Base-by-base conservation (phyloP, 768 basidiomycete species). In the Hericium rajendrae region DNA sequence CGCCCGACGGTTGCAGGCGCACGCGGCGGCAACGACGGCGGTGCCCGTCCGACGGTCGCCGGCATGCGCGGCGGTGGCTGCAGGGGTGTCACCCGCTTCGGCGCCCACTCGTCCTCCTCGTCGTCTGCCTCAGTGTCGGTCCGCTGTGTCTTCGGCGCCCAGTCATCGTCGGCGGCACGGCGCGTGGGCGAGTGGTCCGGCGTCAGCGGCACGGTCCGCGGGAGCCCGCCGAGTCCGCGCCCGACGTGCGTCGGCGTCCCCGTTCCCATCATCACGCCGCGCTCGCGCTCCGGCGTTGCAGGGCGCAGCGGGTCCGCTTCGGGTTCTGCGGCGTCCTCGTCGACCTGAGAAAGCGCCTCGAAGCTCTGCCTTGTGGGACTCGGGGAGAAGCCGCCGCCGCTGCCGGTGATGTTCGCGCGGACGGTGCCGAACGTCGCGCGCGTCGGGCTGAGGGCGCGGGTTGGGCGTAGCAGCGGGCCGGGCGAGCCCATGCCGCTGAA, bases 161-260 rank as follows among this genome's bases (percentile, higher is more conserved):
- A 22, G 22, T 22, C 22, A 1, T 22, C 22, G 22, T 22, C 22
- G 22, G 2, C 22, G 22, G 55, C 43, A 28, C 38, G 52, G 9
- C 22, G 28, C 16, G 57, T 24, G 20, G 55, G 56, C 20, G 52
- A 53, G 16, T 20, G 53, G 9, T 55, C 61, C 18, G 64, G 59
- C 56, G 68, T 71, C 18, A 69, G 65, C 16, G 74, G 76, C 24
- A 84, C 74, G 6, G 83, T 84, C 15, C 82, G 79, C 11, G 82
- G 81, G 28, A 83, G 69, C 26, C 72, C 78, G 3, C 74, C 74
- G 41, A 74, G 67, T 3, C 67, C 73, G 40, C 81, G 75, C 6
- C 77, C 78, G 11, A 72, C 75, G 54, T 82, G 76, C 13, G 81
- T 75, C 15, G 71, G 65, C 2, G 71, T 69, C 12, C 68, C 66